These are phyloP conservation scores for Mortierella hygrophila DNA, from an alignment of 192 early-diverging fungal genomes.

Conservation along the genomic window DNA sequence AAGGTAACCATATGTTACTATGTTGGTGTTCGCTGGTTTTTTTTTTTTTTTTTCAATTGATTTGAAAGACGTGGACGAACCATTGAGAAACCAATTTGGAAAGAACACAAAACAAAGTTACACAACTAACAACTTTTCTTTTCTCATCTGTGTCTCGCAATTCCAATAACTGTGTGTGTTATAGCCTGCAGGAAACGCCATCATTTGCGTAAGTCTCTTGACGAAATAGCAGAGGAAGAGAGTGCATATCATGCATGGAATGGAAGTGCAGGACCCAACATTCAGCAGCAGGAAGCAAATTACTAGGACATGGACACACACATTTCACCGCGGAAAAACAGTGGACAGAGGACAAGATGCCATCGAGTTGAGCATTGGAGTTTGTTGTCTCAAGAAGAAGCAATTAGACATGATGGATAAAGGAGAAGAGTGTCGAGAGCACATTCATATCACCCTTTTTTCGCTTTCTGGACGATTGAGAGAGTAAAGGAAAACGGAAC, in stretches of 20 bases:
- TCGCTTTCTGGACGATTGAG: background rate
- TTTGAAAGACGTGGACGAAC: background rate
- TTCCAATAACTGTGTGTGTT: background rate
- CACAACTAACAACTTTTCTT: conserved; percentile 16
- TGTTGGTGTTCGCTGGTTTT: background rate
- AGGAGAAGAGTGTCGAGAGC: background rate
- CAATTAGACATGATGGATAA: background rate
- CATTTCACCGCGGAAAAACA: background rate
- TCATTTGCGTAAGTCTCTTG: conserved; percentile 68
- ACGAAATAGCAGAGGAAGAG: background rate
- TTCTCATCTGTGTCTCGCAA: background rate
- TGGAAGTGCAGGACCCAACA: too few species aligned
- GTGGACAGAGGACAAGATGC: background rate
- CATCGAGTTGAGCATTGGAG: too few species aligned
- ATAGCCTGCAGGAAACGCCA: conserved; percentile 78
- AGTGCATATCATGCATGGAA: background rate
- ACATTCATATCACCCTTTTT: background rate
- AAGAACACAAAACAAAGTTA: background rate
- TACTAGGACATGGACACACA: too few species aligned
- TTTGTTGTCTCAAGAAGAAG: too few species aligned
- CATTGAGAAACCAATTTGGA: background rate
- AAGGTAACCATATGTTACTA: conserved; percentile 57
- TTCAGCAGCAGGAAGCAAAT: too few species aligned
- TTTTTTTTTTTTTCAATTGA: background rate
- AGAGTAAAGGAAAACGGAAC: background rate